Base-by-base conservation (phyloP, 2,329 filamentous ascomycete species). In the Pseudocercospora crystallina region DNA sequence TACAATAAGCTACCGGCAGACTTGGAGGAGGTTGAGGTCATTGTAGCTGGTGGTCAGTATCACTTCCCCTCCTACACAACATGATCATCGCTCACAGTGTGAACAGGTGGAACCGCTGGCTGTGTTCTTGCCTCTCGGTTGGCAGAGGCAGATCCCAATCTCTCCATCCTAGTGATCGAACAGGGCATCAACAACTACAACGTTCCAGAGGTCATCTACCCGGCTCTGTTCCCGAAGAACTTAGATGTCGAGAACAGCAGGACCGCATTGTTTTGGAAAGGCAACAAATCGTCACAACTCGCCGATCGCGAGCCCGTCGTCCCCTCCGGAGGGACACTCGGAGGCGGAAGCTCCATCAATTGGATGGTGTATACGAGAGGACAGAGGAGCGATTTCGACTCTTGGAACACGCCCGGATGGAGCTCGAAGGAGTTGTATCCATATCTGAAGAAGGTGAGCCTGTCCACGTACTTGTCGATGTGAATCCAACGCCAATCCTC, bases 381-480 rank as follows among this genome's bases (percentile, higher is more conserved):
- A 12, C 72, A 78, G 57, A 66, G 70, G 4, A 67, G 66, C 9
- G 77, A 80, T 59, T 79, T 74, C 47, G 77, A 81, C 56, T 71
- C 71, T 5, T 82, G 79, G 78, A 73, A 78, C 2, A 75, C 72
- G 1, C 68, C 72, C 11, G 79, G 79, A 0, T 82, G 79, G 79
- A 64, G 65, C 9, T 68, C 73, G 5, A 69, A 79, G 9, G 78
- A 81, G 9, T 70, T 83, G 63, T 59, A 76, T 13, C 77, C 79
- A 0, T 76, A 77, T 50, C 63, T 80, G 47, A 80, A 76, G 49
- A 83, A 81, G 72, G 60, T 76, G 55, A 59, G 48, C 20, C 29
- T 33, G 5, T 40, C 34, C 31, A 2, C 2, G 4, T 12, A 4
- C 5, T 5, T n/a, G 5, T 8, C 2, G 11, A n/a, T 20, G 5